Evolutionary conservation across 192 early-diverging fungal species (phyloP).

Genomic region (Coemansia pectinata): DNA sequence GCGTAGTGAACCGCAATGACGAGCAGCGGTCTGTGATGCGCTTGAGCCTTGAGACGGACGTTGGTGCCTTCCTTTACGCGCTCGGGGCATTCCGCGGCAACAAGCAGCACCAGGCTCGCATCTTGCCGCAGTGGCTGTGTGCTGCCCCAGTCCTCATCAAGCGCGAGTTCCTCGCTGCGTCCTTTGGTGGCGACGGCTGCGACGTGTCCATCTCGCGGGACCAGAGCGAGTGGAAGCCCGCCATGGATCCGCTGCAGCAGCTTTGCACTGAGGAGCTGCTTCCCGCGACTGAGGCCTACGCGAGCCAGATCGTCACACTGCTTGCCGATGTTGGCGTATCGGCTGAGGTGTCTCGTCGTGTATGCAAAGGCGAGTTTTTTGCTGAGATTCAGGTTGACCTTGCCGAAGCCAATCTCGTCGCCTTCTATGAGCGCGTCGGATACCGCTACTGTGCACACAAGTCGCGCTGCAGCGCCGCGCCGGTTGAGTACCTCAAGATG

Average conservation of each 20-base stretch:
- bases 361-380: not conserved
- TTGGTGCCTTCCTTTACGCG: constrained; percentile 5
- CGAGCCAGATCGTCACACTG: constrained; percentile 11
- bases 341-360: constrained; percentile 7
- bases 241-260: constrained; percentile 15
- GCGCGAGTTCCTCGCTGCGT: constrained; percentile 34
- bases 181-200: not conserved
- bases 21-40: not conserved
- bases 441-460: constrained; percentile 23
- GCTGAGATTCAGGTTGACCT: constrained; percentile 1
- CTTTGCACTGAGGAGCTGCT: not conserved
- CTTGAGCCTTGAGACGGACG: not conserved
- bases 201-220: constrained; percentile 8
- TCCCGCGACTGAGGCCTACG: constrained; percentile 14
- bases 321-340: constrained; percentile 20
- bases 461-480: constrained; percentile 13
- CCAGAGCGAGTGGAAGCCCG: constrained; percentile 7
- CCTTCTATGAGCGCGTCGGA: constrained; percentile 32
- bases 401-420: constrained; percentile 1
- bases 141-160: constrained; percentile 19
- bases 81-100: constrained; percentile 2
- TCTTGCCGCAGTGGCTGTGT: constrained; percentile 26
- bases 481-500: constrained; percentile 30
- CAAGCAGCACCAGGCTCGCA: not conserved
- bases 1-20: not conserved